Base-by-base conservation (phyloP, 2,329 filamentous ascomycete genomes). In the Ophiosphaerella herpotricha region DNA sequence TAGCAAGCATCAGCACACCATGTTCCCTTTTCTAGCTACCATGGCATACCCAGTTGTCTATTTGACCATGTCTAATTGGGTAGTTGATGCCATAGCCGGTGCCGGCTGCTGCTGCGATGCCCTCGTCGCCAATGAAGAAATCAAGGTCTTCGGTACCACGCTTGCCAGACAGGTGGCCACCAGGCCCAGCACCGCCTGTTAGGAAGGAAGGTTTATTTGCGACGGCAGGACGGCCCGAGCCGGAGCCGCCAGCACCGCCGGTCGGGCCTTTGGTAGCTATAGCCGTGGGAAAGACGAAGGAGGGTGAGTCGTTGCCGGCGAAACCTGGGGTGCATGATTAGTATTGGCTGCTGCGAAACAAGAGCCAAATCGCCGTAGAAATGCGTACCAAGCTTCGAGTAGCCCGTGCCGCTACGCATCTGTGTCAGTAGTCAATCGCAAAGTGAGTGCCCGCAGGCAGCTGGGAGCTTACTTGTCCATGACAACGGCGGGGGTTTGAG, bases 401-500 rank as follows among this genome's bases (percentile, higher is more conserved):
- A 99, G 72, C 94, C 94, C 80, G 94, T 99, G 82, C 94, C 94
- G 88, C 94, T 99, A 77, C 48, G 60, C 71, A 81, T 70, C 40
- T 54, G 42, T 46, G 67, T 71, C 58, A 72, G 70, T 70, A 70
- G 64, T 62, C 63, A 60, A 65, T 66, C 62, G 64, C 57, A 58
- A 44, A 51, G 48, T 58, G 54, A 53, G 45, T 55, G 62, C 51
- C 58, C 57, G 57, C 58, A 61, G 67, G 63, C 62, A 63, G 61
- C 58, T 52, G 57, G 57, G 52, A 71, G 84, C 91, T 79, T 88
- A 97, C 94, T 99, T 99, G 94, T 99, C 94, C 93, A 99, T 99
- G 91, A 99, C 94, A 97, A 99, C 94, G 90, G 94, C 94, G 70
- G 94, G 94, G 75, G 94, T 97, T 86, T 97, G 93, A 80, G 89